Evolutionary conservation across 148 eudicot species (phyloP).

Genomic region (Bassia scoparia): DNA sequence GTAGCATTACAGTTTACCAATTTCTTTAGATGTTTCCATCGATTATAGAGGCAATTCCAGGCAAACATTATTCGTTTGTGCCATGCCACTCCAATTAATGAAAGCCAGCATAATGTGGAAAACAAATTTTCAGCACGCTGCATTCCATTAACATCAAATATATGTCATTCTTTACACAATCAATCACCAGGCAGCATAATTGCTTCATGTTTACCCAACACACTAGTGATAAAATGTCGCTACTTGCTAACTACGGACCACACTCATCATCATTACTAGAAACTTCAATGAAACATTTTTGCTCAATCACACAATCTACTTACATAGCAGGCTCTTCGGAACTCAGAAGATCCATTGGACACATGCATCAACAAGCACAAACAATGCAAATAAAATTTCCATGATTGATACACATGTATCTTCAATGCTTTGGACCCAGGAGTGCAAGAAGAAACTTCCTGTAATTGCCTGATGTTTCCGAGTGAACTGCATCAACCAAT

Average conservation of each 20-base stretch:
- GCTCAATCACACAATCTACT: neutral
- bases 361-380: neutral
- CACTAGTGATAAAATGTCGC: neutral
- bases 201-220: neutral
- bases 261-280: neutral
- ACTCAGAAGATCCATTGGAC: neutral
- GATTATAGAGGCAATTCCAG: too few relatives aligned
- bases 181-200: neutral
- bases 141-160: too few relatives aligned
- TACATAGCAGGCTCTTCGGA: neutral
- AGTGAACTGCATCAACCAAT: constrained; percentile 65
- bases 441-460: constrained; percentile 72
- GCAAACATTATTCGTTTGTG: too few relatives aligned
- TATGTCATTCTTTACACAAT: neutral
- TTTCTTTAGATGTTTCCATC: too few relatives aligned
- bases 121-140: neutral
- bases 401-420: neutral
- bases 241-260: neutral
- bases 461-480: constrained; percentile 77
- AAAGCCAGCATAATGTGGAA: neutral
- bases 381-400: neutral
- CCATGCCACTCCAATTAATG: too few relatives aligned
- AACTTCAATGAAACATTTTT: neutral
- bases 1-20: too few relatives aligned
- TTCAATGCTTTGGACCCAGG: constrained; percentile 53